Base-by-base conservation (phyloP, 306 rosid species). In the Vigna unguiculata region DNA sequence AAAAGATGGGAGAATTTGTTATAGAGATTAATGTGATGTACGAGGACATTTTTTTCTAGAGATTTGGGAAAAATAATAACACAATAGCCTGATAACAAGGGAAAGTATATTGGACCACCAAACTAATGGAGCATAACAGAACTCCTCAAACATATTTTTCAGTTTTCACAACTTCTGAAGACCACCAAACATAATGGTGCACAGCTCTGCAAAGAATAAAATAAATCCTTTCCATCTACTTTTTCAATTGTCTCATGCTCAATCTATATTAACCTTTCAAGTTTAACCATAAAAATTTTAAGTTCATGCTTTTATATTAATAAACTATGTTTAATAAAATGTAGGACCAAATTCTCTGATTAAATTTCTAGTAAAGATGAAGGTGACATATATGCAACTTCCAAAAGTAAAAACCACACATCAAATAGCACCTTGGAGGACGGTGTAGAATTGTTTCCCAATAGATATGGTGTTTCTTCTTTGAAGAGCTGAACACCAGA, bases 361-460 rank as follows among this genome's bases (percentile, higher is more conserved):
- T 41, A 34, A 80, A 41, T 20, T 66, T 59, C 80, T 15, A 47
- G 65, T 21, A 32, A 30, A 36, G 38, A 4, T 6, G 1, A 6
- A 34, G 7, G 2, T 34, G 34, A 74, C 43, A 32, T 41, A 45
- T 11, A 54, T 22, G 54, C 22, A 9, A 47, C 55, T 62, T 69
- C 46, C 21, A 34, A 79, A 76, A 32, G 24, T n/a, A 59, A 25
- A 12, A 59, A 21, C 45, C 2, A 72, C 52, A 21, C 58, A 69
- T 41, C 32, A 65, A 69, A 80, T 24, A 62, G 83, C 84, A 96
- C 99, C 99, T 90, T 92, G 51, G 88, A 88, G 24, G 91, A 75
- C 0, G 88, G 77, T 0, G 83, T 25, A 76, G 90, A 80, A 82
- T 75, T 87, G 80, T 89, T 90, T 69, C 85, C 86, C 53, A 84